Evolutionary conservation across 1,284 basidiomycete species (phyloP).

Genomic region (Flammula alnicola): DNA sequence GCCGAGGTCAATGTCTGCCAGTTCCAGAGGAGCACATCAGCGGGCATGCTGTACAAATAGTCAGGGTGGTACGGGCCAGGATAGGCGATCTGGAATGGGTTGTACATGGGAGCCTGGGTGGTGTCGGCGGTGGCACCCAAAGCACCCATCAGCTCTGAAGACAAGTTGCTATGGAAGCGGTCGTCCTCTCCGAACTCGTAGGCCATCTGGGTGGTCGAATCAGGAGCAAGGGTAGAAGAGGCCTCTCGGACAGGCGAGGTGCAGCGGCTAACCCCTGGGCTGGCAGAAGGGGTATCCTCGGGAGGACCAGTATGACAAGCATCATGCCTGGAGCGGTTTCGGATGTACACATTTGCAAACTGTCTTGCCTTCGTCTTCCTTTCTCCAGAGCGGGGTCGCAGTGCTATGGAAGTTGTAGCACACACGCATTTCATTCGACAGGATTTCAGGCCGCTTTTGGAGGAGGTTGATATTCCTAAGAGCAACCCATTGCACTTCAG

Average conservation of each 20-base stretch:
- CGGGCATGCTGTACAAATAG: constrained; percentile 47
- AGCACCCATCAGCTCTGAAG: constrained; percentile 64
- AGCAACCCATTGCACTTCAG: constrained; percentile 95
- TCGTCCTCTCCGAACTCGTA: constrained; percentile 50
- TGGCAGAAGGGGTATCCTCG: constrained; percentile 69
- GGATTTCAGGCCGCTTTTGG: constrained; percentile 86
- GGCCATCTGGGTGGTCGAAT: constrained; percentile 60
- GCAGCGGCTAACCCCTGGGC: constrained; percentile 70
- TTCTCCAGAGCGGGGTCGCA: constrained; percentile 83
- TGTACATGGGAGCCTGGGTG: constrained; percentile 31
- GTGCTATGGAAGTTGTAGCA: constrained; percentile 82
- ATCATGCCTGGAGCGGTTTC: constrained; percentile 80
- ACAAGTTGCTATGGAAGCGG: constrained; percentile 35
- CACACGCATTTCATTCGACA: constrained; percentile 92
- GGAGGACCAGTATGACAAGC: constrained; percentile 55
- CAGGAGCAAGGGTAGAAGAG: constrained; percentile 68
- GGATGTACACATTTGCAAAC: too few species aligned
- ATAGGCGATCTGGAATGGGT: constrained; percentile 45
- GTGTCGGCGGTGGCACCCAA: constrained; percentile 49
- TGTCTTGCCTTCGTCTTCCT: too few species aligned
- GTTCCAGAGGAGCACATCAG: constrained; percentile 46
- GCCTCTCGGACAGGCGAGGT: constrained; percentile 64
- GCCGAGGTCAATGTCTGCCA: constrained; percentile 41
- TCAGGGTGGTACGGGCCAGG: constrained; percentile 78
- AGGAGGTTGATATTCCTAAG: constrained; percentile 96